Evolutionary conservation across 208 protist genomes (phyloP), one percentile per base, ranked within the genome.

Genomic region (Angomonas ambiguus): DNA sequence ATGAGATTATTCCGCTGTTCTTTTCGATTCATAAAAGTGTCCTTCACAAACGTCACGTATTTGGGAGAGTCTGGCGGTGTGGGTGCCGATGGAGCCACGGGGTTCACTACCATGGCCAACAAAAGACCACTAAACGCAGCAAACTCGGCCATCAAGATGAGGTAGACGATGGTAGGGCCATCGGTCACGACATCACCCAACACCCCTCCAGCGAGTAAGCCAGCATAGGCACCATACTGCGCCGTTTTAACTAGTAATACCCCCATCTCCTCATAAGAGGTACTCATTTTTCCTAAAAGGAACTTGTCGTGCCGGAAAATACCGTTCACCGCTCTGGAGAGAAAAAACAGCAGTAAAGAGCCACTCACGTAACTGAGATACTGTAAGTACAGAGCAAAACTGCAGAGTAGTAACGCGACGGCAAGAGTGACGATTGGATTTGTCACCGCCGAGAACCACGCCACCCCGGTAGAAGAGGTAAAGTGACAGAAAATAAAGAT

Each of bases 401-500:
- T 60, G 32, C 79, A 77, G 49, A 72, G 80, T 13, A 75, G 10
- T 10, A 87, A n/a, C 25, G 78, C 81, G 38, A 80, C 18, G 30
- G 76, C 25, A 2, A 83, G 64, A 31, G 81, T 70, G 2, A 69
- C 51, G 8, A 72, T 32, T 5, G 76, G 61, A 33, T 67, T 62
- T n/a, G 82, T 27, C 41, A 71, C 59, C 22, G 51, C 31, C 0
- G 75, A 73, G 38, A 89, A 62, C n/a, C 68, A 57, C 30, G 91
- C 87, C 5, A 62, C 75, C 30, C 74, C 1, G 31, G 70, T 48
- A 16, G 87, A 85, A 5, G 71, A 74, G 30, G 77, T 20, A 1
- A 89, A 51, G 72, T 93, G 83, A 6, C 82, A 78, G 33, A 91
- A 20, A 27, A 88, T 67, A 49, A 73, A 89, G 61, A 80, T 72